phyloP scores from a whole-genome alignment of 208 protist genomes.

The Trypanosoma melophagium region DNA sequence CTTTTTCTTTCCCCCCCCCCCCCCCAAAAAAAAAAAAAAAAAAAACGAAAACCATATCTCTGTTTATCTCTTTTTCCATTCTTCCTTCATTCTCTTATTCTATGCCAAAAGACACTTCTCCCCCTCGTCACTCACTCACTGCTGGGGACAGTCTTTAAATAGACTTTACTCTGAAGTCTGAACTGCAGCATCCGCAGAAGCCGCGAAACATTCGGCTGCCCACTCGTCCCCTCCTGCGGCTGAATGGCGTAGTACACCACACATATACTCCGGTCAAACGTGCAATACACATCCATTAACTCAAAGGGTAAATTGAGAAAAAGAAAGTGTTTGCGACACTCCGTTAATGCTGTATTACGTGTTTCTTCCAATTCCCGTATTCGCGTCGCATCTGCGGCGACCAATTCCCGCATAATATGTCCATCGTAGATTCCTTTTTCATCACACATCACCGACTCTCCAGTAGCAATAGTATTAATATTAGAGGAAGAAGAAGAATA shows the following conservation, averaged over 20 bases:
- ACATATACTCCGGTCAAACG: constrained; percentile 56
- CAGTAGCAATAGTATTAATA: background rate
- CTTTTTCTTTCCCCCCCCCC: constrained; percentile 3
- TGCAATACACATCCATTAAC: constrained; percentile 57
- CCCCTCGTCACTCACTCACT: constrained; percentile 7
- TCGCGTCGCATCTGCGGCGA: constrained; percentile 30
- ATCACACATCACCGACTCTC: background rate
- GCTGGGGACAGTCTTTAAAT: constrained; percentile 22
- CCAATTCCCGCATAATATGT: constrained; percentile 43
- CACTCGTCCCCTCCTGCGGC: constrained; percentile 30
- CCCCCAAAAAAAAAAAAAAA: constrained; percentile 9
- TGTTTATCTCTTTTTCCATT: constrained; percentile 8
- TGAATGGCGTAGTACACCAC: constrained; percentile 57
- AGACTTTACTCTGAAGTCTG: constrained; percentile 48
- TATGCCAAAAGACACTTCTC: background rate
- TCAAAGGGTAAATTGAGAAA: constrained; percentile 65
- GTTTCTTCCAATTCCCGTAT: constrained; percentile 23
- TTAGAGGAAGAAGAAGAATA: background rate
- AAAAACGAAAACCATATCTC: background rate
- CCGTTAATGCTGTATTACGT: constrained; percentile 37
- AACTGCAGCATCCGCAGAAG: constrained; percentile 55
- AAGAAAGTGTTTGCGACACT: constrained; percentile 57
- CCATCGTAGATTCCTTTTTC: constrained; percentile 35
- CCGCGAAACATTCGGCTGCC: constrained; percentile 40
- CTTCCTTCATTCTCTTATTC: constrained; percentile 1